Conservation (phyloP, 2,329 filamentous ascomycete species). For the Colletotrichum acutatum region DNA sequence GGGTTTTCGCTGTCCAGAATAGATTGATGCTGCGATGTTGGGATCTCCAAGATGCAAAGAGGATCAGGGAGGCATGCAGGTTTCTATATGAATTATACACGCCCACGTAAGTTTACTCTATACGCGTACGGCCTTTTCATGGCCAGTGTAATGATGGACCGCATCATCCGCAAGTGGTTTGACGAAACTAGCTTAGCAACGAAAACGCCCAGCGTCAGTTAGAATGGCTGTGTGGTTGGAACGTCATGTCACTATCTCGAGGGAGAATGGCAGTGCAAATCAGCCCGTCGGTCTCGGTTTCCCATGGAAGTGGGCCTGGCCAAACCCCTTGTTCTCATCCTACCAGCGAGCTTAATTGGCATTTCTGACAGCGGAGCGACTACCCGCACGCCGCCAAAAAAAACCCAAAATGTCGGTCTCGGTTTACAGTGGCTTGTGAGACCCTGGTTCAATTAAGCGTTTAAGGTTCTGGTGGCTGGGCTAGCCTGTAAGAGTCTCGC, state of each 20-base stretch:
- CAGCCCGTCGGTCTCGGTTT: conserved; percentile 13
- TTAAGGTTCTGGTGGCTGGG: not conserved
- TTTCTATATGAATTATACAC: not conserved
- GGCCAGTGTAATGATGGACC: not conserved
- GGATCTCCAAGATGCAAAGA: not conserved
- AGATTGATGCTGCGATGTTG: not conserved
- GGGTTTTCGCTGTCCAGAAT: not conserved
- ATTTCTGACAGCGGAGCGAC: not conserved
- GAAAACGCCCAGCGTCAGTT: not conserved
- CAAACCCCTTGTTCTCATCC: no score
- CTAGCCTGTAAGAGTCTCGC: not conserved
- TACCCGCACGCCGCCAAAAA: not conserved
- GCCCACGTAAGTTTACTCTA: not conserved
- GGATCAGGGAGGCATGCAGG: not conserved
- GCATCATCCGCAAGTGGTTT: not conserved
- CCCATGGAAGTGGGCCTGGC: not conserved
- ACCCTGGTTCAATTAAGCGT: not conserved
- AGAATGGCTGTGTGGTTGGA: no score
- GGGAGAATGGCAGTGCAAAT: not conserved
- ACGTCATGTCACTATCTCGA: not conserved
- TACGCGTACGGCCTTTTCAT: not conserved
- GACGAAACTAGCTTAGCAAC: not conserved
- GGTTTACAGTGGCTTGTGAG: not conserved
- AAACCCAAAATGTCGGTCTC: not conserved
- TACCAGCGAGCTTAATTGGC: no score